Evolutionary conservation across 441 rosid species (phyloP), one percentile per base, ranked within the genome.

Genomic region (Pelargonium cotyledonis): DNA sequence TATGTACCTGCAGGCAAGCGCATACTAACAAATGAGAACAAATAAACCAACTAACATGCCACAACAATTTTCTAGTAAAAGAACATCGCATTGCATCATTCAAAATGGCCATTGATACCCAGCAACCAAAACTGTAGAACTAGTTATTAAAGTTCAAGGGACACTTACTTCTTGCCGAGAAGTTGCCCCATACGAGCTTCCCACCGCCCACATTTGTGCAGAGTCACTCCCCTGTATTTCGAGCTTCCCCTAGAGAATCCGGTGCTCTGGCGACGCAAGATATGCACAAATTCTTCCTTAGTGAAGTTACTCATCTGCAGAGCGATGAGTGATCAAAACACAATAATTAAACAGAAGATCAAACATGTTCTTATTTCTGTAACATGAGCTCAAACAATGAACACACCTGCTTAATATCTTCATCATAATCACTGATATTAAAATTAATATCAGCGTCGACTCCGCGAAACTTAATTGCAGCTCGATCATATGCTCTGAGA

Each of bases 141-240:
- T 46, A 21, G 43, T 21, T 14, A 23, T 7, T 7, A 51, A 8
- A 41, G 29, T 46, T 21, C 4, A 70, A 26, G 73, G 55, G 10
- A 18, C 11, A 40, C 83, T 79, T 74, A 93, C 98, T 91, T 93
- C 83, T 86, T 93, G 78, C 96, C 94, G 2, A 91, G 85, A 77
- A 91, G 77, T 78, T 93, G 98, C 65, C 97, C 96, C 96, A 94
- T 84, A 1, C 96, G 87, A 74, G 95, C 88, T 78, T 91, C 97
- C 97, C 97, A 89, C 75, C 95, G 81, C 38, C 38, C 38, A 26
- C 97, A 89, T 81, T 91, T 94, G 79, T 91, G 97, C 82, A 88
- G 82, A 0, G 95, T 94, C 71, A 91, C 97, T 5, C 96, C 97
- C 72, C 94, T 84, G 70, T 81, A 89, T 68, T 82, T 94, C 0